These are phyloP conservation scores for Durotheca rogersii DNA, from an alignment of 495 filamentous ascomycete genomes.

Conservation along the genomic window DNA sequence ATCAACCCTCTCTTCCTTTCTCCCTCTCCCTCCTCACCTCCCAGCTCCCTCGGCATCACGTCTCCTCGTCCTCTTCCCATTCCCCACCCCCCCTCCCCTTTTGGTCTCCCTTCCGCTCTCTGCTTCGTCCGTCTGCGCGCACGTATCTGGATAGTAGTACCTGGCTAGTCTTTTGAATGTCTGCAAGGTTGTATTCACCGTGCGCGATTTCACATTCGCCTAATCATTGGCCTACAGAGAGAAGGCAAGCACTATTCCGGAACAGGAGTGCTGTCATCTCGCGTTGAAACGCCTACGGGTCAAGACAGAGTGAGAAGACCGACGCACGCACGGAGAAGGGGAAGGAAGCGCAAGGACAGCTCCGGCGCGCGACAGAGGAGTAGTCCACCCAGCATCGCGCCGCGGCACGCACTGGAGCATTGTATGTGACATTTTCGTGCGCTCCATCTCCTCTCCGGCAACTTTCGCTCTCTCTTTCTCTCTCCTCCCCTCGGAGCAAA, in stretches of 20 bases:
- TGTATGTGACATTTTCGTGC: slow-evolving; percentile 22
- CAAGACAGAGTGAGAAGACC: not conserved
- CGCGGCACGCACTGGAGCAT: slow-evolving; percentile 1
- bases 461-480: not conserved
- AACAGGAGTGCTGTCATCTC: slow-evolving; percentile 8
- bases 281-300: not conserved
- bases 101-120: not conserved
- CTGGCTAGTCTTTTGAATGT: slow-evolving; percentile 36
- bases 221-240: slow-evolving; percentile 20
- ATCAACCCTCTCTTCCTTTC: slow-evolving; percentile 4
- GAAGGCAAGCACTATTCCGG: slow-evolving; percentile 21
- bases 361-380: not conserved
- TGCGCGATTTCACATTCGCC: slow-evolving; percentile 35
- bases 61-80: not conserved
- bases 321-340: not conserved
- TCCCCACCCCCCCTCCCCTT: slow-evolving; percentile 1
- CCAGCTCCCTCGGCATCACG: not conserved
- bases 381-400: not conserved
- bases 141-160: slow-evolving; percentile 30
- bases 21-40: slow-evolving; percentile 2
- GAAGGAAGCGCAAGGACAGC: not conserved
- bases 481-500: too few relatives aligned
- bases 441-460: slow-evolving; percentile 5
- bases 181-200: slow-evolving; percentile 30
- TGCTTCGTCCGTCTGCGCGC: slow-evolving; percentile 6